Percentiles rank a stretch among this genome's conserved stretches.
Conservation (phyloP, 805 yeast species). For the Aciculoconidium aculeatum region DNA sequence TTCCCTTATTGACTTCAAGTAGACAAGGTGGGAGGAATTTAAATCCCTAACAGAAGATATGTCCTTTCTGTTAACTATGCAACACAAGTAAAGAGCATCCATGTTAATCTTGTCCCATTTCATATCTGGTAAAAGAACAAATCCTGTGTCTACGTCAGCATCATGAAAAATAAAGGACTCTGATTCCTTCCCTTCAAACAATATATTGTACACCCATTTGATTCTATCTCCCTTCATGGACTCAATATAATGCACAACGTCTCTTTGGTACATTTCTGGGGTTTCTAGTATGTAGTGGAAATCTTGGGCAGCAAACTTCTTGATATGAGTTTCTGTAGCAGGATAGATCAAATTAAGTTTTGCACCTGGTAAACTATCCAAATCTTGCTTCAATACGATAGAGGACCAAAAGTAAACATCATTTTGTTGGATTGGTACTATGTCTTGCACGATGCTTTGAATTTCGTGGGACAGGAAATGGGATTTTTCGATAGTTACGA, state of each 20-base stretch:
- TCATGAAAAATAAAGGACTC: conserved; percentile 73
- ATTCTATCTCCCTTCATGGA: conserved; percentile 72
- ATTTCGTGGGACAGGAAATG: conserved; percentile 41
- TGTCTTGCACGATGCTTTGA: conserved; percentile 11
- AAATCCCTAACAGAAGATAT: conserved; percentile 75
- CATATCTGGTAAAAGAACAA: conserved; percentile 87
- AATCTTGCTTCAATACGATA: conserved; percentile 42
- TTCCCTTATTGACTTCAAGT: conserved; percentile 43
- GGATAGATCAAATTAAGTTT: conserved; percentile 81
- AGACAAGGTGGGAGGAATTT: conserved; percentile 49
- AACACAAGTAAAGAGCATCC: conserved; percentile 70
- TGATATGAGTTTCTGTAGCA: conserved; percentile 80
- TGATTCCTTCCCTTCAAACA: conserved; percentile 76
- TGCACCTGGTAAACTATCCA: conserved; percentile 49
- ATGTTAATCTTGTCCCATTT: conserved; percentile 83
- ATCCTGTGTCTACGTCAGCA: conserved; percentile 48
- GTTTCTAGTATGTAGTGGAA: conserved; percentile 69
- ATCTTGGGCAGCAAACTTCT: conserved; percentile 62
- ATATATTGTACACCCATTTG: conserved; percentile 85
- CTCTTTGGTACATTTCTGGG: conserved; percentile 58
- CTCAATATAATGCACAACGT: conserved; percentile 71
- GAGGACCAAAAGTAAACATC: conserved; percentile 85
- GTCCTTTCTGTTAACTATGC: conserved; percentile 65
- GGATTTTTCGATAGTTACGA: conserved; percentile 67
- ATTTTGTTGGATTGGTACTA: conserved; percentile 51